These are phyloP conservation scores for Paracoccidioides lutzii DNA, from an alignment of 2,329 filamentous ascomycete genomes.

Conservation along the genomic window DNA sequence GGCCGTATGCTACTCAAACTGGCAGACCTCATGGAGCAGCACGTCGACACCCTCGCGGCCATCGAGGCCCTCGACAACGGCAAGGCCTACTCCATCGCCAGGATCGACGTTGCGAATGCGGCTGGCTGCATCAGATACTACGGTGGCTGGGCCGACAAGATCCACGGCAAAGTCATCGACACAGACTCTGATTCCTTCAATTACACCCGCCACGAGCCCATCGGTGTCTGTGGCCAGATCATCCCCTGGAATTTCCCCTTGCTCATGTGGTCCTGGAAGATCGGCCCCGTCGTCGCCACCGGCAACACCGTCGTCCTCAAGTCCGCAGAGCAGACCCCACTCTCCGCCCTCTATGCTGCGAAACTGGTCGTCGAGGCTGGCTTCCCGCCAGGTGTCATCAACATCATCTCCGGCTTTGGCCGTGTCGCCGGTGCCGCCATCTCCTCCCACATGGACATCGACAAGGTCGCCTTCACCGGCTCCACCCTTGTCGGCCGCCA, in stretches of 20 bases:
- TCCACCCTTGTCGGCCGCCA: slow-evolving; percentile 48
- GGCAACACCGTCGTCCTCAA: slow-evolving; percentile 54
- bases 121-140: slow-evolving; percentile 71
- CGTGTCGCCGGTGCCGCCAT: slow-evolving; percentile 61
- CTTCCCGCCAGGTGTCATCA: slow-evolving; percentile 50
- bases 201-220: slow-evolving; percentile 69
- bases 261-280: slow-evolving; percentile 78
- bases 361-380: slow-evolving; percentile 47
- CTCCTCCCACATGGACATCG: slow-evolving; percentile 49
- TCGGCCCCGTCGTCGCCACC: slow-evolving; percentile 54
- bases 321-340: slow-evolving; percentile 54
- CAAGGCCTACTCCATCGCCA: slow-evolving; percentile 35
- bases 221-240: slow-evolving; percentile 75
- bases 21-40: slow-evolving; percentile 67
- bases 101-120: slow-evolving; percentile 58
- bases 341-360: slow-evolving; percentile 50
- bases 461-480: slow-evolving; percentile 53
- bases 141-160: slow-evolving; percentile 90
- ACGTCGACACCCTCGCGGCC: slow-evolving; percentile 60
- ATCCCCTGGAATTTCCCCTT: slow-evolving; percentile 86
- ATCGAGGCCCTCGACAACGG: slow-evolving; percentile 62
- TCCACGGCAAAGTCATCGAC: slow-evolving; percentile 76
- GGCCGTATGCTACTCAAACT: slow-evolving; percentile 60
- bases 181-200: slow-evolving; percentile 67
- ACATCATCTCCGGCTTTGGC: slow-evolving; percentile 61